phyloP scores from a whole-genome alignment of 2,329 filamentous ascomycete species.

The Pseudocercospora vitis region DNA sequence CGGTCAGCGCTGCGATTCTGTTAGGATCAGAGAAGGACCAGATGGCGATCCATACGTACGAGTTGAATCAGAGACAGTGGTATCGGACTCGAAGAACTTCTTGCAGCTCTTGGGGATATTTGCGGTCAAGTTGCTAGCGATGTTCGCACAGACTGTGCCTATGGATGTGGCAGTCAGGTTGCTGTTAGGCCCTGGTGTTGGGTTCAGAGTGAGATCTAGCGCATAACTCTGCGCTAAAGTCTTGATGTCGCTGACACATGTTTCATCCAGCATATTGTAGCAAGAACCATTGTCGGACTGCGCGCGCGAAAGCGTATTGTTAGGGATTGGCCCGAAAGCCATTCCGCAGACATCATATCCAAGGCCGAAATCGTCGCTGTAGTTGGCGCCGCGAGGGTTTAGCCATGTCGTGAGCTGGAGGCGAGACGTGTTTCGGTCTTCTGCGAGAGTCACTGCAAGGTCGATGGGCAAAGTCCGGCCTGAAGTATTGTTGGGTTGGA shows the following conservation, averaged over 20 bases:
- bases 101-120: slow-evolving; percentile 9
- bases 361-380: slow-evolving; percentile 15
- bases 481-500: slow-evolving; percentile 11
- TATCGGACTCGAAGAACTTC: background rate
- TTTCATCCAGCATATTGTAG: slow-evolving; percentile 10
- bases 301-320: slow-evolving; percentile 9
- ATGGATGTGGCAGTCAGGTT: slow-evolving; percentile 5
- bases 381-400: slow-evolving; percentile 13
- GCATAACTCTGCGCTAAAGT: slow-evolving; percentile 3
- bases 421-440: slow-evolving; percentile 2
- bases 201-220: background rate
- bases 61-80: slow-evolving; percentile 1
- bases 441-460: slow-evolving; percentile 10
- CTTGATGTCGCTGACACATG: slow-evolving; percentile 14
- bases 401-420: slow-evolving; percentile 11
- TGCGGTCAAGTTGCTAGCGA: slow-evolving; percentile 3
- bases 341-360: slow-evolving; percentile 20
- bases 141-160: background rate
- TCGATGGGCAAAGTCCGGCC: slow-evolving; percentile 11
- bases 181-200: background rate
- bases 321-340: slow-evolving; percentile 2
- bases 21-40: background rate
- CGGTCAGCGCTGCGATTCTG: slow-evolving; percentile 12
- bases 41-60: slow-evolving; percentile 9
- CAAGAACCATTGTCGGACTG: slow-evolving; percentile 19